A percentile compares a stretch with the other conserved stretches of the same genome.
Evolutionary conservation across 495 filamentous ascomycete genomes (phyloP).

Genomic region (Xylona heveae): DNA sequence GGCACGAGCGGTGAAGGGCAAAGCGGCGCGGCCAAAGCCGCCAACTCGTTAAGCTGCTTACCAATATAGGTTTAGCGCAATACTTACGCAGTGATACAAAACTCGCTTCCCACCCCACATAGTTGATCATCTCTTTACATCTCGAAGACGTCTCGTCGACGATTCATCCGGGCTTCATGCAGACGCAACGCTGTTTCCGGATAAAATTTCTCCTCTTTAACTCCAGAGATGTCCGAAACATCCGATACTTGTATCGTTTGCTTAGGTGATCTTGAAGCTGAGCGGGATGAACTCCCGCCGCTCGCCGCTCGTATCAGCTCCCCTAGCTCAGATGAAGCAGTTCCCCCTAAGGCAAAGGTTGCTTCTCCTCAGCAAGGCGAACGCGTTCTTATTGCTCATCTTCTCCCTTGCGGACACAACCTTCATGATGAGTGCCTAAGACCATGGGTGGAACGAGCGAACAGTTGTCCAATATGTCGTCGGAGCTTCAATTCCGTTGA

Average conservation of each 20-base stretch:
- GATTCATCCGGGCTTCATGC: no score
- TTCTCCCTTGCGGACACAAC: slow-evolving; percentile 64
- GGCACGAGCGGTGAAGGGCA: no score
- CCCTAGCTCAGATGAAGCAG: slow-evolving; percentile 8
- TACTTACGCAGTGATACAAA: no score
- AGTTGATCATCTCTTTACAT: no score
- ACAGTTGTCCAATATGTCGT: slow-evolving; percentile 94
- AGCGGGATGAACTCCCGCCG: slow-evolving; percentile 26
- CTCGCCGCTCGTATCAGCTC: slow-evolving; percentile 10
- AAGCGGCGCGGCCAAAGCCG: no score
- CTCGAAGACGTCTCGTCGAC: no score
- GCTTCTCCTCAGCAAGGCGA: no score
- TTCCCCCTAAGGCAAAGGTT: no score
- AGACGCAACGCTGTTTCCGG: no score
- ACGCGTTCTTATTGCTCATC: slow-evolving; percentile 34
- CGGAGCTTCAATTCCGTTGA: slow-evolving; percentile 76
- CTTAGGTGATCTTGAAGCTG: slow-evolving; percentile 63
- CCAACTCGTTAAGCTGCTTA: no score
- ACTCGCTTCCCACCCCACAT: no score
- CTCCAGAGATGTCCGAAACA: slow-evolving; percentile 53
- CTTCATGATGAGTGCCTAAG: slow-evolving; percentile 80
- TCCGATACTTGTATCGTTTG: slow-evolving; percentile 93
- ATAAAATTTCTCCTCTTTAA: not conserved
- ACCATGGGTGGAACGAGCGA: slow-evolving; percentile 87
- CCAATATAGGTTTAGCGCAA: no score